These are phyloP conservation scores for Fusarium dlaminii DNA, from an alignment of 2,329 filamentous ascomycete species.

Conservation along the genomic window DNA sequence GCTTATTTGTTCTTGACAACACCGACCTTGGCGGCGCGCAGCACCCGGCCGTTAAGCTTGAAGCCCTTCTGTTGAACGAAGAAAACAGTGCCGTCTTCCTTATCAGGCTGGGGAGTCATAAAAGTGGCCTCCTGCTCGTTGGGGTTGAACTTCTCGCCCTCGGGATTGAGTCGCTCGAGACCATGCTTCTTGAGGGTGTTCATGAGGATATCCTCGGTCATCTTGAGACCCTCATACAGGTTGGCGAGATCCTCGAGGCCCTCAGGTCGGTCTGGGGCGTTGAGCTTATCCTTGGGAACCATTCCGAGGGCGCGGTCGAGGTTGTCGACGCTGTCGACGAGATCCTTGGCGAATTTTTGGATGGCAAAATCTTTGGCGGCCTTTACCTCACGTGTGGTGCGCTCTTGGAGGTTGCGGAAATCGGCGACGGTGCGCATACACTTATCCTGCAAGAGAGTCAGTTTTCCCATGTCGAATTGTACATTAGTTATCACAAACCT, in stretches of 20 bases:
- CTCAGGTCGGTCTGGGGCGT: slow-evolving; percentile 58
- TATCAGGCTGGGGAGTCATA: slow-evolving; percentile 85
- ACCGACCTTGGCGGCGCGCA: slow-evolving; percentile 94
- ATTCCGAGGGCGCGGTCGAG: slow-evolving; percentile 89
- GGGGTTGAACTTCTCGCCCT: slow-evolving; percentile 90
- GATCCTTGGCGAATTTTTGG: slow-evolving; percentile 92
- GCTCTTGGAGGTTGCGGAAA: slow-evolving; percentile 97
- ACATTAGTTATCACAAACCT: slow-evolving; percentile 65
- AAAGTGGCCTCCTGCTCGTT: slow-evolving; percentile 98
- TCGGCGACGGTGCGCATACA: slow-evolving; percentile 94
- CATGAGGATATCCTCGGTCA: slow-evolving; percentile 93
- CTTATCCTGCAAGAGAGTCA: slow-evolving; percentile 74
- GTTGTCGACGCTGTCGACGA: slow-evolving; percentile 96
- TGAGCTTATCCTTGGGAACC: slow-evolving; percentile 79
- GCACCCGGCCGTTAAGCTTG: slow-evolving; percentile 86
- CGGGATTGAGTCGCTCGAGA: slow-evolving; percentile 86
- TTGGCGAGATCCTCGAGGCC: slow-evolving; percentile 77
- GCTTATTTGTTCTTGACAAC: slow-evolving; percentile 82
- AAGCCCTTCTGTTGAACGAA: slow-evolving; percentile 96
- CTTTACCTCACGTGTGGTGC: slow-evolving; percentile 90
- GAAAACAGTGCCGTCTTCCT: slow-evolving; percentile 92
- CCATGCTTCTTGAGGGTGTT: slow-evolving; percentile 93
- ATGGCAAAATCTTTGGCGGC: slow-evolving; percentile 91
- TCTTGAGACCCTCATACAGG: slow-evolving; percentile 89
- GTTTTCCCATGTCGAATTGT: not conserved